Percentiles rank a stretch among this genome's conserved stretches.
Conservation (phyloP, 2,329 filamentous ascomycete species). For the Ustilaginoidea virens region DNA sequence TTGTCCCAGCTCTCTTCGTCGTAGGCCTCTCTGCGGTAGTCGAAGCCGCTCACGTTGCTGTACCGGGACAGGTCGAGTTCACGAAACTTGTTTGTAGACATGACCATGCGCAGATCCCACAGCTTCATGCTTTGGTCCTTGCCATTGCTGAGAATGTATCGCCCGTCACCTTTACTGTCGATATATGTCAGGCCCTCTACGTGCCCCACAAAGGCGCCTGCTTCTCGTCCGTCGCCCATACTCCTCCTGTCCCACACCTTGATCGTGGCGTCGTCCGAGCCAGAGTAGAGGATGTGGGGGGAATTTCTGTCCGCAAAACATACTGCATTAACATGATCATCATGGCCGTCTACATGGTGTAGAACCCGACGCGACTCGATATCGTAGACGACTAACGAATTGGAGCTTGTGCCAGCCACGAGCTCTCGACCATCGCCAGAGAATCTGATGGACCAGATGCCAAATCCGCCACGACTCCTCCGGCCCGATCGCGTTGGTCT, state of each 20-base stretch:
- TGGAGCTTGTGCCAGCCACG: conserved; percentile 70
- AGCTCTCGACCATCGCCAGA: conserved; percentile 84
- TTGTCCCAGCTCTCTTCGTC: conserved; percentile 42
- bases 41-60: conserved; percentile 44
- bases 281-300: conserved; percentile 89
- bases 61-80: conserved; percentile 38
- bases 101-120: conserved; percentile 87
- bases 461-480: conserved; percentile 24
- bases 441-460: conserved; percentile 84
- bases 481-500: conserved; percentile 11
- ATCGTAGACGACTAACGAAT: conserved; percentile 79
- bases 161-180: conserved; percentile 53
- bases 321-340: conserved; percentile 87
- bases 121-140: conserved; percentile 97
- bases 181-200: conserved; percentile 53
- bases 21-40: conserved; percentile 58
- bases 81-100: conserved; percentile 51
- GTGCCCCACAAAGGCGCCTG: conserved; percentile 51
- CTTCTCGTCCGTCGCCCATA: conserved; percentile 67
- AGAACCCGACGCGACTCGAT: conserved; percentile 66
- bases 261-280: conserved; percentile 83
- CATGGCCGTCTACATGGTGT: conserved; percentile 62
- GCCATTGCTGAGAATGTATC: conserved; percentile 82
- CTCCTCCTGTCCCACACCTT: conserved; percentile 94
- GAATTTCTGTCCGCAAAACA: conserved; percentile 83